Percentiles rank a stretch among this genome's conserved stretches.
phyloP scores from a whole-genome alignment of 78 protist species.

The Guillardia theta region DNA sequence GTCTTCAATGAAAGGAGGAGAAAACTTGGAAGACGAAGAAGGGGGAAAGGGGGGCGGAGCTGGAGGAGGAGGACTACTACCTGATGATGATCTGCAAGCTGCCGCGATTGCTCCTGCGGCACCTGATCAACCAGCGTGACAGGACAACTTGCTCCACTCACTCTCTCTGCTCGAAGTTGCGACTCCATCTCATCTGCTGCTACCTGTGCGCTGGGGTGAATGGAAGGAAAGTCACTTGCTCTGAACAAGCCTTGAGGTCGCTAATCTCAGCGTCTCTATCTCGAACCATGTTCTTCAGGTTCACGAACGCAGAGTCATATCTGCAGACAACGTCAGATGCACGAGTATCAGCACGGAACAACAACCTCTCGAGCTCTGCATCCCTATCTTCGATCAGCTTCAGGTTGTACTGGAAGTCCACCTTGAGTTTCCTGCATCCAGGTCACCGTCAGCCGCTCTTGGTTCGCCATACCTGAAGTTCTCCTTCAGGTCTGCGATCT shows the following conservation, averaged over 20 bases:
- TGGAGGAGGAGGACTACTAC: too few species aligned
- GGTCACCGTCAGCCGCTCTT: neutral
- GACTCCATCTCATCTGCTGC: neutral
- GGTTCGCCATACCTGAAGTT: too few species aligned
- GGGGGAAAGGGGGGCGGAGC: too few species aligned
- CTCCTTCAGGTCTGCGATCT: neutral
- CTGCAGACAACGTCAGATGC: too few species aligned
- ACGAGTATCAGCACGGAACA: too few species aligned
- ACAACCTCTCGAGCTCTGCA: slow-evolving; percentile 5
- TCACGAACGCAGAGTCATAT: neutral
- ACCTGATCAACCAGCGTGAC: too few species aligned
- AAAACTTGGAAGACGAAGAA: too few species aligned
- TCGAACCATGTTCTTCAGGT: neutral
- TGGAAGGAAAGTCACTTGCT: too few species aligned
- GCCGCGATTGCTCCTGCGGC: too few species aligned
- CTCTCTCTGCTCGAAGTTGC: neutral
- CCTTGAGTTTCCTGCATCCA: neutral
- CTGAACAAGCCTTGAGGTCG: slow-evolving; percentile 10
- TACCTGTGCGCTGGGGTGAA: too few species aligned
- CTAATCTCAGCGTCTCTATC: neutral
- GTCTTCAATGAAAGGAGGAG: too few species aligned
- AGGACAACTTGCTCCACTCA: neutral
- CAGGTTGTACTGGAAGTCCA: slow-evolving; percentile 37
- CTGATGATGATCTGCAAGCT: too few species aligned
- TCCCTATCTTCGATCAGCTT: neutral